These are phyloP conservation scores for Mycena capillaripes DNA, from an alignment of 768 basidiomycete species.

Conservation along the genomic window DNA sequence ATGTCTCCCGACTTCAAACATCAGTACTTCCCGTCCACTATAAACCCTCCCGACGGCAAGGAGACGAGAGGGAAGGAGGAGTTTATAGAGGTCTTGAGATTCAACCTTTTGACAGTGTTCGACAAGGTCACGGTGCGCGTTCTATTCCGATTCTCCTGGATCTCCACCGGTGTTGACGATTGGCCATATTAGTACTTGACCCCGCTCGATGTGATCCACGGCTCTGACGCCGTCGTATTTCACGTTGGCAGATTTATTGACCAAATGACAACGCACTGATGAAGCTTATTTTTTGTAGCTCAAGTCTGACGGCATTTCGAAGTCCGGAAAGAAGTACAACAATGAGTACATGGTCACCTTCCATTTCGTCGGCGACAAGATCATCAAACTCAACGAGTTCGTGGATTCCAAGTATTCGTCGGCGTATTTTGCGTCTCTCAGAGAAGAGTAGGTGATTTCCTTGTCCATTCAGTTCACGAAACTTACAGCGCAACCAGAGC, in stretches of 20 bases:
- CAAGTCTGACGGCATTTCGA: conserved; percentile 27
- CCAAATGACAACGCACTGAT: not conserved
- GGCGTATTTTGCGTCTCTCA: conserved; percentile 14
- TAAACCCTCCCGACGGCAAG: conserved; percentile 24
- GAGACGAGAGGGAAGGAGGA: conserved; percentile 21
- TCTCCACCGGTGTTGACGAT: not conserved
- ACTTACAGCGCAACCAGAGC: no score
- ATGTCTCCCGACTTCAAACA: conserved; percentile 17
- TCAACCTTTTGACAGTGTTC: not conserved
- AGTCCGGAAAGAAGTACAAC: conserved; percentile 30
- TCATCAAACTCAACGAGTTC: conserved; percentile 32
- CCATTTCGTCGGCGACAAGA: conserved; percentile 30
- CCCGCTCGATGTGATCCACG: conserved; percentile 26
- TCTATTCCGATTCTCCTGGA: not conserved
- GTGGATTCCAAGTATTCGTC: conserved; percentile 31
- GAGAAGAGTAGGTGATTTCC: not conserved
- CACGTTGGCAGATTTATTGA: conserved; percentile 14
- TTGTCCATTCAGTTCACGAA: not conserved
- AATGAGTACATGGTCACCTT: conserved; percentile 37
- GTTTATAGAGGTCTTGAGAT: conserved; percentile 14
- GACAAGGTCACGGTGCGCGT: conserved; percentile 3
- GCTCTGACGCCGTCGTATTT: conserved; percentile 21
- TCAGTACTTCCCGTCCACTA: conserved; percentile 23
- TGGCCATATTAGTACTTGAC: not conserved
- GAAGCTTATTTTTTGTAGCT: conserved; percentile 18